Evolutionary conservation across 768 basidiomycete species (phyloP).

Genomic region (Galerina sulciceps): DNA sequence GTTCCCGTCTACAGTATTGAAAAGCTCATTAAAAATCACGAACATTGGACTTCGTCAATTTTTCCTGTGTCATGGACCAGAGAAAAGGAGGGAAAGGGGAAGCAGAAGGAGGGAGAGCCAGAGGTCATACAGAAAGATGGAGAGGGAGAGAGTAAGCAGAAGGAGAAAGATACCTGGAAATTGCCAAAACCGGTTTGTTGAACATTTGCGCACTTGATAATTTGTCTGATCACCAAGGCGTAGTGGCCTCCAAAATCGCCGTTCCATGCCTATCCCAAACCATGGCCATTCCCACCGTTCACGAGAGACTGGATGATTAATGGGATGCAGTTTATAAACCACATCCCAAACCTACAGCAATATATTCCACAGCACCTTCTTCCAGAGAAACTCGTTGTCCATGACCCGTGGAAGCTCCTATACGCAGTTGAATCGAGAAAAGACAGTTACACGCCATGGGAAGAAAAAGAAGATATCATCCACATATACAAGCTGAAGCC

Average conservation of each 20-base stretch:
- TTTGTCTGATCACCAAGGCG: neutral
- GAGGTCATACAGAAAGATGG: too few relatives aligned
- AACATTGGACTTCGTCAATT: neutral
- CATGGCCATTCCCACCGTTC: conserved; percentile 48
- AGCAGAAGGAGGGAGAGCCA: neutral
- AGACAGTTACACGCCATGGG: neutral
- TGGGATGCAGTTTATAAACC: neutral
- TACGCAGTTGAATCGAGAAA: neutral
- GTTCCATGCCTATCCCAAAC: conserved; percentile 42
- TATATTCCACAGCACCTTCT: conserved; percentile 31
- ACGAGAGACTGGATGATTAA: conserved; percentile 10
- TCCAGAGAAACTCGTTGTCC: conserved; percentile 26
- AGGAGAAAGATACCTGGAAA: neutral
- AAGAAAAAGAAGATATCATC: conserved; percentile 6
- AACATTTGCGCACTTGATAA: neutral
- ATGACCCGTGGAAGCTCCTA: conserved; percentile 25
- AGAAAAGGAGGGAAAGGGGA: neutral
- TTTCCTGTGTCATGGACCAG: neutral
- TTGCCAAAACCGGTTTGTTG: neutral
- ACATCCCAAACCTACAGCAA: conserved; percentile 8
- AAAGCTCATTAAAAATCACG: neutral
- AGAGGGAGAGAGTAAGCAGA: too few relatives aligned
- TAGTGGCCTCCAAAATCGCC: conserved; percentile 20
- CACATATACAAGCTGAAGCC: conserved; percentile 4
- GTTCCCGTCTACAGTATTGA: conserved; percentile 7